Percentiles rank a stretch among this genome's conserved stretches.
These are phyloP conservation scores for Globisporangium polare DNA, from an alignment of 352 stramenopile genomes.

Conservation along the genomic window DNA sequence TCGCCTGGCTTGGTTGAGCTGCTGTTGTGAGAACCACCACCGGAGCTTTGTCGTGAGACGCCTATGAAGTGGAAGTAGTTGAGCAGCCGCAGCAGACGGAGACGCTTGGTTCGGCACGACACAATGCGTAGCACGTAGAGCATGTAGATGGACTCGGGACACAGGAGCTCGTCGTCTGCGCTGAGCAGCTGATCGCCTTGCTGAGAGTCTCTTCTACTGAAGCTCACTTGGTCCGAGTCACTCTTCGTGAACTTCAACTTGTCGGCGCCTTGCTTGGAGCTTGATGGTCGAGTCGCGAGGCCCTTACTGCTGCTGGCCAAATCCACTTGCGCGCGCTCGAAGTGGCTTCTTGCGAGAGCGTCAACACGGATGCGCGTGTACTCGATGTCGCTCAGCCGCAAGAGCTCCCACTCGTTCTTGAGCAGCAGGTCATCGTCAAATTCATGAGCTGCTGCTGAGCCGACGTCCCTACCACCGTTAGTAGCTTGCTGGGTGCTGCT, in stretches of 20 bases:
- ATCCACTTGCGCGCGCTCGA: slow-evolving; percentile 31
- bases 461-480: background rate
- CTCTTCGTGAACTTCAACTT: background rate
- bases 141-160: slow-evolving; percentile 26
- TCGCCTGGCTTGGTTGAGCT: background rate
- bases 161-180: slow-evolving; percentile 13
- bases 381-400: slow-evolving; percentile 26
- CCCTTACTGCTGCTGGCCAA: background rate
- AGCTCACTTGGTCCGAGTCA: background rate
- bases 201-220: background rate
- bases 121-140: slow-evolving; percentile 42
- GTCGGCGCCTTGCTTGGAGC: background rate
- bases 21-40: background rate
- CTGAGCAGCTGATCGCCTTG: slow-evolving; percentile 7
- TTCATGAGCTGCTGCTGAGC: slow-evolving; percentile 1
- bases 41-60: background rate
- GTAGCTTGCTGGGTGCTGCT: background rate
- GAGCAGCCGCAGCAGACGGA: slow-evolving; percentile 37
- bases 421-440: slow-evolving; percentile 32
- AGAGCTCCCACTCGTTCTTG: slow-evolving; percentile 35
- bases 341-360: slow-evolving; percentile 29
- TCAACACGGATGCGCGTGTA: slow-evolving; percentile 37
- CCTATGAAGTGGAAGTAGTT: slow-evolving; percentile 49
- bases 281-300: background rate
- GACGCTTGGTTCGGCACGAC: slow-evolving; percentile 31